These are phyloP conservation scores for Sordaria brevicollis DNA, from an alignment of 495 filamentous ascomycete species.

Conservation along the genomic window DNA sequence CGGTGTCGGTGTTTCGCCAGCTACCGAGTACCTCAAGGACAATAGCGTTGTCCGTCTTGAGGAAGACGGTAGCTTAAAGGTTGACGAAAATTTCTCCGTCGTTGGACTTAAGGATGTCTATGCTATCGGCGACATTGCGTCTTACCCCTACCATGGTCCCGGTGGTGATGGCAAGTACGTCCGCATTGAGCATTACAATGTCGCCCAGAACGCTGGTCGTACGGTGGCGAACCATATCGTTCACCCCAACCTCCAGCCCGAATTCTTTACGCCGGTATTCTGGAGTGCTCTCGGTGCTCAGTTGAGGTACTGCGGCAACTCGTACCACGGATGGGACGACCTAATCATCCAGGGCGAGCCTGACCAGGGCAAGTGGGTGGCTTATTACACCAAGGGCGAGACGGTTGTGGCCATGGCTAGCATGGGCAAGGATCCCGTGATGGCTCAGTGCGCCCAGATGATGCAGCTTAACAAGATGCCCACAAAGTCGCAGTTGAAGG, in stretches of 20 bases:
- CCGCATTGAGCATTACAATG: constrained; percentile 96
- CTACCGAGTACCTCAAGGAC: constrained; percentile 75
- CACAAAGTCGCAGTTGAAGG: constrained; percentile 61
- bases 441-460: constrained; percentile 73
- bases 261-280: constrained; percentile 84
- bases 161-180: constrained; percentile 57
- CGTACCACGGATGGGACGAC: constrained; percentile 71
- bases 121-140: constrained; percentile 92
- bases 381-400: constrained; percentile 81
- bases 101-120: constrained; percentile 68
- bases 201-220: constrained; percentile 86
- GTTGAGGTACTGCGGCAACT: constrained; percentile 85
- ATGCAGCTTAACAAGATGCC: constrained; percentile 81
- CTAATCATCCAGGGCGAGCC: constrained; percentile 65
- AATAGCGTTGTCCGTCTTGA: constrained; percentile 56
- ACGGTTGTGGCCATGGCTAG: constrained; percentile 84
- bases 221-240: constrained; percentile 64
- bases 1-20: constrained; percentile 79
- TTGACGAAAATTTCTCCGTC: constrained; percentile 68
- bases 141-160: constrained; percentile 86
- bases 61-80: constrained; percentile 70
- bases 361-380: constrained; percentile 75
- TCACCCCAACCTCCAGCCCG: constrained; percentile 45
- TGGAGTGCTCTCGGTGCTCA: constrained; percentile 89
- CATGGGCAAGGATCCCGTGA: constrained; percentile 83